Conservation (phyloP, 2,329 filamentous ascomycete genomes). For the Penicillium sp. region DNA sequence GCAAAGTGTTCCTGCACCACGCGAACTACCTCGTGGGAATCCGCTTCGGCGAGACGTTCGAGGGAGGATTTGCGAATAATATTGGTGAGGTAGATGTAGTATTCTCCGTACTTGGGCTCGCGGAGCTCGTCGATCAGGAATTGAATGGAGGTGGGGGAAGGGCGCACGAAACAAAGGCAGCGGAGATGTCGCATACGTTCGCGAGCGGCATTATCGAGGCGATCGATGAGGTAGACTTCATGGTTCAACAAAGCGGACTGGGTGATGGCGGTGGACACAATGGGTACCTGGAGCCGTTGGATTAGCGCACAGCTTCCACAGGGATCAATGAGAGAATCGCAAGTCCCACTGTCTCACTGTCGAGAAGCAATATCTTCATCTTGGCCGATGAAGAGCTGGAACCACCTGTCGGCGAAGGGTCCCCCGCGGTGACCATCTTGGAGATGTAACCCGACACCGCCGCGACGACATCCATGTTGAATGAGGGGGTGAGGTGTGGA, state of each 20-base stretch:
- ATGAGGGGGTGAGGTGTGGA: no score
- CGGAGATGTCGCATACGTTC: constrained; percentile 98
- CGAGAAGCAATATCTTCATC: constrained; percentile 95
- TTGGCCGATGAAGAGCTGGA: constrained; percentile 66
- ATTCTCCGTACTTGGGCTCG: constrained; percentile 95
- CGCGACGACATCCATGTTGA: constrained; percentile 93
- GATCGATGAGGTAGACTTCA: constrained; percentile 95
- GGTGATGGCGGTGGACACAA: constrained; percentile 88
- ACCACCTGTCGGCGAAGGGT: no score
- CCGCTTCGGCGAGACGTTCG: constrained; percentile 86
- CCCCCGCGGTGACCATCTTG: constrained; percentile 84
- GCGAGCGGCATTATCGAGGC: constrained; percentile 75
- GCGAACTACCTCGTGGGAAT: constrained; percentile 94
- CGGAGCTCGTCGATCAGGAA: constrained; percentile 88
- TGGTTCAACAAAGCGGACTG: constrained; percentile 91
- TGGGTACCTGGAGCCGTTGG: constrained; percentile 53
- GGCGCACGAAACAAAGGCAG: constrained; percentile 85
- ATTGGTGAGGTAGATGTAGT: constrained; percentile 95
- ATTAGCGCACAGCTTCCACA: no score
- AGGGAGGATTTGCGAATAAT: constrained; percentile 92
- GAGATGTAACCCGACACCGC: constrained; percentile 89
- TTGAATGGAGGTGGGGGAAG: constrained; percentile 86
- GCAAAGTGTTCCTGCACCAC: constrained; percentile 91
- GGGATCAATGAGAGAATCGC: constrained; percentile 33
- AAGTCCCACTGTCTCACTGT: constrained; percentile 79